Conservation (phyloP, 2,329 filamentous ascomycete species). For the Coniochaeta pulveracea region DNA sequence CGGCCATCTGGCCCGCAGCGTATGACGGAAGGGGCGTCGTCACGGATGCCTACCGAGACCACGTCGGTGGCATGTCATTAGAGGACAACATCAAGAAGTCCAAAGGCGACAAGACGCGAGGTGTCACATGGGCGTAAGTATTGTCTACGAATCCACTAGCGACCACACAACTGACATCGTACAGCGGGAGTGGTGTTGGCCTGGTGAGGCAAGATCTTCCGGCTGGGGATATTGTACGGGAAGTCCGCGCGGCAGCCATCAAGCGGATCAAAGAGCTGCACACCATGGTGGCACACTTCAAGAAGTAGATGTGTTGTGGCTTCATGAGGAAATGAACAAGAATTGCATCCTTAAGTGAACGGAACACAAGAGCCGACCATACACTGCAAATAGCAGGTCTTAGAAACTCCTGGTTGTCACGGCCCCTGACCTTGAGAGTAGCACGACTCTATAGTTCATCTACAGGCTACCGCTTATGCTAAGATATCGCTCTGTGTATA, state of each 20-base stretch:
- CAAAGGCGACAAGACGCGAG: conserved; percentile 20
- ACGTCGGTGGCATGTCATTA: conserved; percentile 24
- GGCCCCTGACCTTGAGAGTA: not conserved
- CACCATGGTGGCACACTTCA: conserved; percentile 7
- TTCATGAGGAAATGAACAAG: conserved; percentile 4
- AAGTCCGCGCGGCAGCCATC: conserved; percentile 25
- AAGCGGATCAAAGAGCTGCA: conserved; percentile 19
- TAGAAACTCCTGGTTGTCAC: not conserved
- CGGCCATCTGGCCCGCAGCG: conserved; percentile 24
- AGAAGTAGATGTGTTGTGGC: conserved; percentile 5
- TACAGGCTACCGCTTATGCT: too few species aligned
- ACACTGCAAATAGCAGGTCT: not conserved
- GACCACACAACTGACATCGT: not conserved
- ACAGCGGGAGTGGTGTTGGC: conserved; percentile 30
- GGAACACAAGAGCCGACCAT: too few species aligned
- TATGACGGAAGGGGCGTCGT: conserved; percentile 34
- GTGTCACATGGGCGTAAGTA: conserved; percentile 23
- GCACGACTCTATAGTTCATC: not conserved
- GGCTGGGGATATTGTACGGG: conserved; percentile 30
- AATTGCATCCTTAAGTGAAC: too few species aligned
- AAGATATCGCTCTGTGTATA: too few species aligned
- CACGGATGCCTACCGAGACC: conserved; percentile 26
- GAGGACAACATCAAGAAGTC: conserved; percentile 29
- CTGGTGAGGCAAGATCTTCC: conserved; percentile 28
- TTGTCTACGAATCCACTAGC: conserved; percentile 2